These are phyloP conservation scores for Fusarium tricinctum DNA, from an alignment of 2,329 filamentous ascomycete genomes.

Conservation along the genomic window DNA sequence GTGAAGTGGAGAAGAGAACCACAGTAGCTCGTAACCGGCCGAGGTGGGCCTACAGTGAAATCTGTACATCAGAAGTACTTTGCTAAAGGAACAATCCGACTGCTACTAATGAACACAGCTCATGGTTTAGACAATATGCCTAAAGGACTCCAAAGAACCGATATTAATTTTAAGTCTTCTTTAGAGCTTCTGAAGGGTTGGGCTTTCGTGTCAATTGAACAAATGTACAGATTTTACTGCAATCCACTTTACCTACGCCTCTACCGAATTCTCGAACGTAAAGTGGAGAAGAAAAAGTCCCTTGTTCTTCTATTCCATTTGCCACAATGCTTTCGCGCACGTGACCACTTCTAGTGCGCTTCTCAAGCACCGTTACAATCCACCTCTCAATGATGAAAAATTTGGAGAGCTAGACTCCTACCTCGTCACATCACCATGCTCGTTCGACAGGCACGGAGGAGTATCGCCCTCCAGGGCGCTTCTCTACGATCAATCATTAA, in stretches of 20 bases:
- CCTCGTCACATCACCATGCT: conserved; percentile 52
- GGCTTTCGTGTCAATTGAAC: not conserved
- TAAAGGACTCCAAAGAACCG: too few relatives aligned
- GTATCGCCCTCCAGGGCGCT: conserved; percentile 46
- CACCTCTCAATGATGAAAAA: conserved; percentile 46
- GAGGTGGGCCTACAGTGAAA: conserved; percentile 7
- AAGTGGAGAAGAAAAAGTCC: conserved; percentile 24
- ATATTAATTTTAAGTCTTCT: too few relatives aligned
- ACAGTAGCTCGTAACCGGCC: conserved; percentile 12
- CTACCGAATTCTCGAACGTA: not conserved
- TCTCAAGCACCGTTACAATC: conserved; percentile 17
- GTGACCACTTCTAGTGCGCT: conserved; percentile 35
- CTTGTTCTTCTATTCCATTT: conserved; percentile 16
- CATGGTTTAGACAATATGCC: not conserved
- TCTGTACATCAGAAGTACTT: not conserved
- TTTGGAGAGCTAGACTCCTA: conserved; percentile 46
- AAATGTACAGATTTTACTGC: not conserved
- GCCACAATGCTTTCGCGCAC: conserved; percentile 29
- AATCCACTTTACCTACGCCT: not conserved
- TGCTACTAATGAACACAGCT: not conserved
- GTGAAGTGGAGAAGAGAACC: conserved; percentile 37
- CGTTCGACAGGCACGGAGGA: conserved; percentile 53
- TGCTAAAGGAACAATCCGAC: not conserved
- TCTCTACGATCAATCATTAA: conserved; percentile 30
- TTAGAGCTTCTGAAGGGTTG: too few relatives aligned